Conservation (phyloP, 345 rosid species). For the Cardiospermum halicacabum region DNA sequence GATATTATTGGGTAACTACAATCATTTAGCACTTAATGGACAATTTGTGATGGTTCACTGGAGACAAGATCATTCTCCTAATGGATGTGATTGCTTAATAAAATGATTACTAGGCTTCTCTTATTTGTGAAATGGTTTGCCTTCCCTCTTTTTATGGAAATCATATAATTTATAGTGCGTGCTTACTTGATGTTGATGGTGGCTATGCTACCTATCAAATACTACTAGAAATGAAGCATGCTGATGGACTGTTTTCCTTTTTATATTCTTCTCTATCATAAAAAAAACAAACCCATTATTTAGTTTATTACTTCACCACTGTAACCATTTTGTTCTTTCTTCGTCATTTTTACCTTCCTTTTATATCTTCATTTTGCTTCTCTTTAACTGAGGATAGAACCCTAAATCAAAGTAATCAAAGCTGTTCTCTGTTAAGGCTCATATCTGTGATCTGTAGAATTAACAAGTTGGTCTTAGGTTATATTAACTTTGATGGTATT, state of each 20-base stretch:
- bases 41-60: neutral
- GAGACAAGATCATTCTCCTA: neutral
- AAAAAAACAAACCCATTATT: no score
- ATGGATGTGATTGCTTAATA: neutral
- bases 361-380: neutral
- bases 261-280: neutral
- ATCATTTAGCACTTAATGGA: neutral
- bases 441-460: neutral
- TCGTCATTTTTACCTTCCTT: neutral
- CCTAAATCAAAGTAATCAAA: neutral
- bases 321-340: neutral
- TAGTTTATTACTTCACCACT: no score
- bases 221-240: neutral
- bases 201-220: neutral
- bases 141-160: neutral
- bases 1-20: neutral
- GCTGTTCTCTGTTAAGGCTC: neutral
- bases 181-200: neutral
- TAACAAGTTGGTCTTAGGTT: neutral
- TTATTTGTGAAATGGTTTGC: neutral
- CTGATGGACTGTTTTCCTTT: neutral
- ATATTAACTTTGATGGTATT: neutral
- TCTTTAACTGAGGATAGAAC: neutral
- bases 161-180: neutral
- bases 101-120: neutral